phyloP scores from a whole-genome alignment of 768 basidiomycete species.

The Tricholoma flavovirens region DNA sequence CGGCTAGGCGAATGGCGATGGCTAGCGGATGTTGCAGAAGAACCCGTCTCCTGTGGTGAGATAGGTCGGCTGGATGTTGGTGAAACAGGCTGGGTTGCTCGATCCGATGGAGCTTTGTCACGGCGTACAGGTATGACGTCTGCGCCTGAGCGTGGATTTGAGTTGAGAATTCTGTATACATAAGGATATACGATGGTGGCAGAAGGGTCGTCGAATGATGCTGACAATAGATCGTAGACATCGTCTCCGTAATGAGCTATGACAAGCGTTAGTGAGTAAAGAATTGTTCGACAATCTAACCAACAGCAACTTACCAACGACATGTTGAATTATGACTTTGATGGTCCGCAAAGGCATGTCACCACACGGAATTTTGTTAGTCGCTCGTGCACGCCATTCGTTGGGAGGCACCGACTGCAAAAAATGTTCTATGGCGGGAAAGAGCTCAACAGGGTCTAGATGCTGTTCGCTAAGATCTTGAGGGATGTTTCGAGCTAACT shows the following conservation, averaged over 20 bases:
- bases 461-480: conserved; percentile 78
- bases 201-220: conserved; percentile 92
- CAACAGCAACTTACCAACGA: conserved; percentile 68
- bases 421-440: conserved; percentile 92
- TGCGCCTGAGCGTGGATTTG: conserved; percentile 41
- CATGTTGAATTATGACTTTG: conserved; percentile 96
- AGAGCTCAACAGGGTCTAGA: conserved; percentile 82
- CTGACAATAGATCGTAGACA: conserved; percentile 85
- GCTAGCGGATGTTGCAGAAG: conserved; percentile 42
- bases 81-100: conserved; percentile 43
- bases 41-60: conserved; percentile 61
- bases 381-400: conserved; percentile 90
- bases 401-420: conserved; percentile 90
- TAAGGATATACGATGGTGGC: conserved; percentile 97
- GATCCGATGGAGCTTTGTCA: conserved; percentile 29
- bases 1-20: conserved; percentile 57
- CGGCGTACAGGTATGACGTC: conserved; percentile 31
- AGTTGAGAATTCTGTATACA: conserved; percentile 86
- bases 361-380: conserved; percentile 88
- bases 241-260: conserved; percentile 81
- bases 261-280: conserved; percentile 4
- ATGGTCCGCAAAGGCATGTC: conserved; percentile 98
- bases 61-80: conserved; percentile 63
- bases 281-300: background rate
- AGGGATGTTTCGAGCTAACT: conserved; percentile 89